Conservation (phyloP, 2,329 filamentous ascomycete species). For the Alternaria hordeiaustralica region DNA sequence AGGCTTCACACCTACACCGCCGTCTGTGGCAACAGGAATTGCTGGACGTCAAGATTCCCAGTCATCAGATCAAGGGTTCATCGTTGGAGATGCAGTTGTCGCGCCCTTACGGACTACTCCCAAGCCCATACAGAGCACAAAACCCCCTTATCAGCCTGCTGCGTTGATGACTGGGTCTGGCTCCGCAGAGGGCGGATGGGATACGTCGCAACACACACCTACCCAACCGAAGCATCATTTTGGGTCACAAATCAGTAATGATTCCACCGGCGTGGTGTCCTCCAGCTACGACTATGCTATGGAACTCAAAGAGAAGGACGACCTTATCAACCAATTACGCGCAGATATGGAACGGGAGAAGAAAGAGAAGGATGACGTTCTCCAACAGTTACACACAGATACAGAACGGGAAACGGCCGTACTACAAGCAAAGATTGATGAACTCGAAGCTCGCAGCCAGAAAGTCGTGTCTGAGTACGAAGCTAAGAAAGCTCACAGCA, state of each 20-base stretch:
- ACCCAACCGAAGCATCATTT: constrained; percentile 13
- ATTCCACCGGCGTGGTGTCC: not conserved
- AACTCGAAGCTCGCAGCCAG: constrained; percentile 14
- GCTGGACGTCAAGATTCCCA: constrained; percentile 20
- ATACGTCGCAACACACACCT: constrained; percentile 15
- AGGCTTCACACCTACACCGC: constrained; percentile 43
- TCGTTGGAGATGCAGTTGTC: constrained; percentile 28
- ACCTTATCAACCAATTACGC: constrained; percentile 32
- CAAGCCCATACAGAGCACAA: constrained; percentile 19
- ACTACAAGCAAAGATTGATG: constrained; percentile 11
- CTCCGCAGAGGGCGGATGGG: constrained; percentile 20
- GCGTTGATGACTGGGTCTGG: constrained; percentile 14
- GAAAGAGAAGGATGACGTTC: constrained; percentile 34
- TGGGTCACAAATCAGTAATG: not conserved
- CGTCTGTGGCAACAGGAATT: constrained; percentile 27
- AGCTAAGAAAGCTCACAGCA: constrained; percentile 24
- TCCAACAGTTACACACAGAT: constrained; percentile 31
- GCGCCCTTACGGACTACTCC: constrained; percentile 26
- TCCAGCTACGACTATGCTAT: constrained; percentile 16
- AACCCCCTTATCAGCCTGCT: constrained; percentile 14
- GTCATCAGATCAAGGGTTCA: constrained; percentile 25
- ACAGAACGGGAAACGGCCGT: constrained; percentile 24
- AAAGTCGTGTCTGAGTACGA: constrained; percentile 27
- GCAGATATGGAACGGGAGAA: constrained; percentile 29
- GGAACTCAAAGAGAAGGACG: constrained; percentile 40